Conservation (phyloP, 106 monocot species). For the Acanthochlamys bracteata region DNA sequence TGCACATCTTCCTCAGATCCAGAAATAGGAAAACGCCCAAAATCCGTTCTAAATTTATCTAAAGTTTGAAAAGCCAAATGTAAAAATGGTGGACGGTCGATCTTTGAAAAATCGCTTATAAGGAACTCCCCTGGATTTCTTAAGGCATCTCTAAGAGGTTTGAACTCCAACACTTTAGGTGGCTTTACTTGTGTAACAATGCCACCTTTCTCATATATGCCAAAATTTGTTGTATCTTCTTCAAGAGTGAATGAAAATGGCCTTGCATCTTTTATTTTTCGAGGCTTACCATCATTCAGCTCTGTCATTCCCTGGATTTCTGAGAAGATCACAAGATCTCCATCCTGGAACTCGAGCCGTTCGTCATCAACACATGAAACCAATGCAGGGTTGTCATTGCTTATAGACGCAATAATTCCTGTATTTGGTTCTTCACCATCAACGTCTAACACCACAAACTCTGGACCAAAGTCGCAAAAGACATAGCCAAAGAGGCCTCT, state of each 20-base stretch:
- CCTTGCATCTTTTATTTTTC: slow-evolving; percentile 48
- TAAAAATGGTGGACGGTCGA: slow-evolving; percentile 39
- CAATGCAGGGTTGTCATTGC: slow-evolving; percentile 63
- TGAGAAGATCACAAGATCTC: slow-evolving; percentile 68
- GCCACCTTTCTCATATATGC: slow-evolving; percentile 47
- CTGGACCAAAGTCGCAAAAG: slow-evolving; percentile 83
- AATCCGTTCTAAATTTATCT: slow-evolving; percentile 40
- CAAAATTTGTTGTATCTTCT: slow-evolving; percentile 52
- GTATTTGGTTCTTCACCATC: slow-evolving; percentile 82
- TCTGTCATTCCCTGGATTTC: slow-evolving; percentile 73
- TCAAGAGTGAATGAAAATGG: slow-evolving; percentile 57
- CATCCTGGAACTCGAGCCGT: slow-evolving; percentile 63
- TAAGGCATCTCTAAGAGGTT: slow-evolving; percentile 40
- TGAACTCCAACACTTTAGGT: slow-evolving; percentile 43
- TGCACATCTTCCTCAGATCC: slow-evolving; percentile 51
- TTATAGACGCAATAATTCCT: slow-evolving; percentile 69
- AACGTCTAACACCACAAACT: slow-evolving; percentile 59
- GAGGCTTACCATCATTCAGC: slow-evolving; percentile 68
- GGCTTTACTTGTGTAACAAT: slow-evolving; percentile 63
- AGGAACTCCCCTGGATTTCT: slow-evolving; percentile 59
- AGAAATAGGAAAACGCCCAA: slow-evolving; percentile 46
- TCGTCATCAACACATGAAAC: slow-evolving; percentile 79
- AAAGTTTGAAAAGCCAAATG: slow-evolving; percentile 67
- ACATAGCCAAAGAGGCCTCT: slow-evolving; percentile 64
- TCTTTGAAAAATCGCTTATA: slow-evolving; percentile 55